Base-by-base conservation (phyloP, 2,329 filamentous ascomycete genomes). In the Diaporthe nobilis region DNA sequence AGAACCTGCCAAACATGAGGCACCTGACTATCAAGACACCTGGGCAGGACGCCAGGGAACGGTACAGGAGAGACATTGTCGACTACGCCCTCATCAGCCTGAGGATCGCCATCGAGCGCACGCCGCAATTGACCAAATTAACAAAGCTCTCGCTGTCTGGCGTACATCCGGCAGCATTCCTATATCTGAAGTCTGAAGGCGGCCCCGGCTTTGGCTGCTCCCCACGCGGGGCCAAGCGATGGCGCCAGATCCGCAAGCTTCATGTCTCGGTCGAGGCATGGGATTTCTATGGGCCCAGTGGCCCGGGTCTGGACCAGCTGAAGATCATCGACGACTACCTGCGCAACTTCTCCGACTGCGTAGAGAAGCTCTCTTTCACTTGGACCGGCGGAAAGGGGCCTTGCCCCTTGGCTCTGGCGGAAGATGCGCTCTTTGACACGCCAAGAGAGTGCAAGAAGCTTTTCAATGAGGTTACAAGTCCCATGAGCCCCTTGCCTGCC, bases 51-150 rank as follows among this genome's bases (percentile, higher is more conserved):
- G 87, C 91, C 22, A 86, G 88, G 51, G 92, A 95, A 82, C 88
- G 93, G 60, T 95, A 95, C 82, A 90, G 95, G 51, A 90, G 94
- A 65, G 92, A 92, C 83, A 92, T 93, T 67, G 94, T 98, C 76
- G 95, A 98, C 87, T 98, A 97, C 81, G 95, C 95, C 5, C 91
- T 98, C 77, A 95, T 97, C 82, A 97, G 94, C 78, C 86, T 98
- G 73, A 93, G 95, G 78, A 95, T 98, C 78, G 93, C 95, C 17
- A 85, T 97, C 42, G 95, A 98, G 85, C 90, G 93, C 72, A 91
- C 92, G 13, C 90, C 92, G 1, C 44, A 75, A 37, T 85, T 97
- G 67, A 87, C 86, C 70, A 89, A 88, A 75, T 89, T 98, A 20
- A 87, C 88, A 77, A 93, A 92, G 76, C 88, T 98, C 4, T 94